Percentiles rank a stretch among this genome's conserved stretches.
Conservation (phyloP, 2,329 filamentous ascomycete genomes). For the Claviceps quebecensis region DNA sequence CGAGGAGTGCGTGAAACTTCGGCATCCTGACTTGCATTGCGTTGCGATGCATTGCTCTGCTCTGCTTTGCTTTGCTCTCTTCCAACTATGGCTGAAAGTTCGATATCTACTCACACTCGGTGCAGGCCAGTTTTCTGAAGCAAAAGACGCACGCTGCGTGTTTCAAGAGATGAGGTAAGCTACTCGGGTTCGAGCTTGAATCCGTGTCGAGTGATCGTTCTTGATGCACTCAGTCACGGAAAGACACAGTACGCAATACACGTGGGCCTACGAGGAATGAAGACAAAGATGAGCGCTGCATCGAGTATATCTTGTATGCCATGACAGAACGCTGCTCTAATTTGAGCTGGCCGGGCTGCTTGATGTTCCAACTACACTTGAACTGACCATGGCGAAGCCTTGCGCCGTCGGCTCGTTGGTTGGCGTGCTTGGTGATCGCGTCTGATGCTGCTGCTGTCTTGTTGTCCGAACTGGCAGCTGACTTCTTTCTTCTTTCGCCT, state of each 20-base stretch:
- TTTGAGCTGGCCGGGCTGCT: conserved; percentile 24
- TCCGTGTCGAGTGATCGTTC: background rate
- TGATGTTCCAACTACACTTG: conserved; percentile 49
- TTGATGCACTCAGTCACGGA: background rate
- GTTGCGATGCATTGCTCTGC: background rate
- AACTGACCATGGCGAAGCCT: conserved; percentile 32
- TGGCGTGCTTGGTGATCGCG: background rate
- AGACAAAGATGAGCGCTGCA: conserved; percentile 27
- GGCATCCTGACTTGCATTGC: background rate
- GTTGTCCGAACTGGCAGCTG: conserved; percentile 4
- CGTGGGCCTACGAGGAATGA: conserved; percentile 16
- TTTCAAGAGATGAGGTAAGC: conserved; percentile 64
- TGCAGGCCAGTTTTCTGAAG: conserved; percentile 51
- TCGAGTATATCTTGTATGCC: conserved; percentile 7
- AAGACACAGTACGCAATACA: background rate
- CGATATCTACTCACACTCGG: conserved; percentile 8
- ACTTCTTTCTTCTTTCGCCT: conserved; percentile 4
- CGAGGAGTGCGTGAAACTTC: conserved; percentile 37
- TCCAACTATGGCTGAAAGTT: background rate
- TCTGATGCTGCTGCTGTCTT: background rate
- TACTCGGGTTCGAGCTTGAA: background rate
- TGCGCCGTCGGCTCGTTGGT: conserved; percentile 3
- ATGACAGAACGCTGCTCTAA: conserved; percentile 28
- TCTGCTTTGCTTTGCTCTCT: background rate
- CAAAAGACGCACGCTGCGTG: conserved; percentile 46